Evolutionary conservation across 2,329 filamentous ascomycete genomes (phyloP), one percentile per base, ranked within the genome.

Genomic region (Rhexocercosporidium sp.): DNA sequence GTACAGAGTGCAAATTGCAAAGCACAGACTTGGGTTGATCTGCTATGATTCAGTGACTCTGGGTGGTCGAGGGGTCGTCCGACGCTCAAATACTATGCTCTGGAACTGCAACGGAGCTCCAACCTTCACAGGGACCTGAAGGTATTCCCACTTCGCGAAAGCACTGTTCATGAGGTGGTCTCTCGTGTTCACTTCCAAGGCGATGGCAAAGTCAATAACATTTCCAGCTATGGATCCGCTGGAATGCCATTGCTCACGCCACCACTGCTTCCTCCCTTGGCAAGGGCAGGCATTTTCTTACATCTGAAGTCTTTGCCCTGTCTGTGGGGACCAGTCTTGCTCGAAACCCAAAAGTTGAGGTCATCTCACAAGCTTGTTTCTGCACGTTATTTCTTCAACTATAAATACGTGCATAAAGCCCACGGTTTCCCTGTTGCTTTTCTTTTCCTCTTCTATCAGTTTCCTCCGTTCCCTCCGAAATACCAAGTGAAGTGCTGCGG

Each of bases 81-180:
- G n/a, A n/a, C n/a, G n/a, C n/a, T n/a, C n/a, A n/a, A n/a, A n/a
- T n/a, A n/a, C n/a, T n/a, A n/a, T n/a, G n/a, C n/a, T n/a, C n/a
- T 31, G 25, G 14, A n/a, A 31, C 25, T 53, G 25, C 49, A 53
- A 53, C 49, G 31, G 25, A 53, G 34, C 34, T 11, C 12, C 49
- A 20, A 22, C 2, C 44, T 22, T 22, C 44, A 9, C 12, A 53
- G 14, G 49, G 49, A 53, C n/a, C 11, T 46, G 57, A 60, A 60
- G 39, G 16, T 20, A 46, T 57, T 57, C 20, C 11, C 31, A 57
- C 20, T 34, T 20, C 18, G 34, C 25, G 34, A 46, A 47, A 60
- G 57, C 57, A 47, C 57, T 46, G 57, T 46, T 60, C 57, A 60
- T 16, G 25, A 60, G 9, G 3, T 60, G 57, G 25, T 47, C 57